phyloP scores from a whole-genome alignment of 164 flowering plant species.

The Liriodendron chinense region DNA sequence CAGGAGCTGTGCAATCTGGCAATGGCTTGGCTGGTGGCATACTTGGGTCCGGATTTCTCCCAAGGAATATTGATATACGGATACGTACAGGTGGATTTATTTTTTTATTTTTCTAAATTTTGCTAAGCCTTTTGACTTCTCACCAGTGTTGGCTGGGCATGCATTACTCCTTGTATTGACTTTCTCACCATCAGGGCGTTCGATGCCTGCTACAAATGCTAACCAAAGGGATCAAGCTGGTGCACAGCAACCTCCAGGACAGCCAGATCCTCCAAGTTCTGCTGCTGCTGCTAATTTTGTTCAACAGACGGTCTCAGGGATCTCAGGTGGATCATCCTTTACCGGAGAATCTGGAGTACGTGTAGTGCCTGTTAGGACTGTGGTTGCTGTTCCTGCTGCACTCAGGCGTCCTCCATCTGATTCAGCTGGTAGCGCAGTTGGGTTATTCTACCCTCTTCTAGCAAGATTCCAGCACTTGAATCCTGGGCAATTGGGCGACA shows the following conservation, averaged over 20 bases:
- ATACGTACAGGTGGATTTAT: slow-evolving; percentile 63
- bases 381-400: slow-evolving; percentile 65
- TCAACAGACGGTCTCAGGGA: slow-evolving; percentile 32
- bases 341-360: slow-evolving; percentile 52
- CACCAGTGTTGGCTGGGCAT: background rate
- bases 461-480: slow-evolving; percentile 57
- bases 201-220: slow-evolving; percentile 14
- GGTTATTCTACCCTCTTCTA: slow-evolving; percentile 61
- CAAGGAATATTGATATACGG: slow-evolving; percentile 79
- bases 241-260: slow-evolving; percentile 39
- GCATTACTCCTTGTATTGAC: background rate
- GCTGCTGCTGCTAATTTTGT: slow-evolving; percentile 28
- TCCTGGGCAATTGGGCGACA: slow-evolving; percentile 32
- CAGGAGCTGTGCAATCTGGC: slow-evolving; percentile 46
- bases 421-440: slow-evolving; percentile 39
- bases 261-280: slow-evolving; percentile 30
- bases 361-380: slow-evolving; percentile 63
- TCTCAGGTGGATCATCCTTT: slow-evolving; percentile 30
- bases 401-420: slow-evolving; percentile 38
- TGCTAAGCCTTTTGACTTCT: background rate
- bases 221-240: slow-evolving; percentile 46
- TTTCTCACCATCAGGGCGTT: slow-evolving; percentile 18
- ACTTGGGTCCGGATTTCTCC: slow-evolving; percentile 54
- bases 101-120: background rate
- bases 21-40: slow-evolving; percentile 43